Evolutionary conservation across 805 yeast genomes (phyloP).

Genomic region (Priceomyces medius): DNA sequence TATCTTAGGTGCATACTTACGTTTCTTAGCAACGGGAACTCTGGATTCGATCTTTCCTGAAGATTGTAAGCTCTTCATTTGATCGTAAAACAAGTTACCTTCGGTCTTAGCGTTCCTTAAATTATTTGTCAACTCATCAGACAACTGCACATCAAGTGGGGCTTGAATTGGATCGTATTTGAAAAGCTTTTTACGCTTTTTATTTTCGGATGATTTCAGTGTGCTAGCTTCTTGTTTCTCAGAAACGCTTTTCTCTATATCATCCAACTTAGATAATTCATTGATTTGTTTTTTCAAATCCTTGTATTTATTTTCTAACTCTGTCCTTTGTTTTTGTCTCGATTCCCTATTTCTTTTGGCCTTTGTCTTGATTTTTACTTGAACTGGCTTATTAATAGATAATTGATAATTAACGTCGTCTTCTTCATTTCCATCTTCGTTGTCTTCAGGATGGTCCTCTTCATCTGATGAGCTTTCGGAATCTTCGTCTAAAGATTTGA

Average conservation of each 20-base stretch:
- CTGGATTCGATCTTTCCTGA: constrained; percentile 86
- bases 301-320: constrained; percentile 56
- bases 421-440: constrained; percentile 28
- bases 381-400: constrained; percentile 72
- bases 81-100: constrained; percentile 81
- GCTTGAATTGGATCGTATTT: constrained; percentile 43
- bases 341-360: constrained; percentile 71
- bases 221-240: constrained; percentile 27
- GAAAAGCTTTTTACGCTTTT: constrained; percentile 34
- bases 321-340: constrained; percentile 57
- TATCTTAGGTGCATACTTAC: constrained; percentile 68
- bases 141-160: constrained; percentile 73
- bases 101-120: constrained; percentile 85
- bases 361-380: constrained; percentile 69
- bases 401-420: constrained; percentile 41
- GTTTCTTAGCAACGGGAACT: constrained; percentile 61
- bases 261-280: constrained; percentile 50
- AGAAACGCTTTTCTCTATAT: constrained; percentile 20
- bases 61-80: constrained; percentile 77
- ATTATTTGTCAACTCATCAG: constrained; percentile 85
- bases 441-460: constrained; percentile 29
- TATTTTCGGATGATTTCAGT: constrained; percentile 12
- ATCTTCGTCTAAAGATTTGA: constrained; percentile 59
- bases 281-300: constrained; percentile 58
- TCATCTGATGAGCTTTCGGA: constrained; percentile 46